Conservation (phyloP, 78 protist genomes). For the Tieghemostelium lacteum region DNA sequence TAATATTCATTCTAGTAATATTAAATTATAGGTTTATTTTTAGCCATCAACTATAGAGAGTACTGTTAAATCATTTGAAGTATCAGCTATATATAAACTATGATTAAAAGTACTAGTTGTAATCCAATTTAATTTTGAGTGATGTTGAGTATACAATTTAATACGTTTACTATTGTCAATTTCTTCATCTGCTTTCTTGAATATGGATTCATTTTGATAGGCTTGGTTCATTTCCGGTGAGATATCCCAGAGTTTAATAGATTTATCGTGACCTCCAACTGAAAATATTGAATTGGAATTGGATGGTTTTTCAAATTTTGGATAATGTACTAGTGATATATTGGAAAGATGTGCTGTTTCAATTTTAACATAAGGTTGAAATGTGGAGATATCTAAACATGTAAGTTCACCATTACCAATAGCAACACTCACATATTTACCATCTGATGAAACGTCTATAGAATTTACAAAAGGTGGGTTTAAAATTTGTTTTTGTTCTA, state of each 20-base stretch:
- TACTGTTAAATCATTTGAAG: constrained; percentile 11
- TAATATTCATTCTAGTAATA: too few relatives aligned
- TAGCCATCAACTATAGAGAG: not conserved
- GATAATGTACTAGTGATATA: constrained; percentile 43
- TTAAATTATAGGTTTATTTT: not conserved
- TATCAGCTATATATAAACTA: constrained; percentile 28
- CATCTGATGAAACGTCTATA: constrained; percentile 46
- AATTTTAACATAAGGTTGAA: constrained; percentile 10
- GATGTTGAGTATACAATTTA: not conserved
- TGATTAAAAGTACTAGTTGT: constrained; percentile 7
- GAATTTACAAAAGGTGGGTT: constrained; percentile 75
- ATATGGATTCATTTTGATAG: too few relatives aligned
- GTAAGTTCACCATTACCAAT: constrained; percentile 42
- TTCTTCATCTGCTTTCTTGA: not conserved
- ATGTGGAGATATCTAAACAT: constrained; percentile 36
- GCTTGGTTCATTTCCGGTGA: constrained; percentile 16
- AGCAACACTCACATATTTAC: constrained; percentile 29
- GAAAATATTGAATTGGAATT: constrained; percentile 8
- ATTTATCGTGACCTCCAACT: constrained; percentile 35
- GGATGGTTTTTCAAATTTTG: constrained; percentile 18
- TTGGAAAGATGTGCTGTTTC: constrained; percentile 16
- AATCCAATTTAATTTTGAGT: constrained; percentile 23
- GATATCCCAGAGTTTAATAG: constrained; percentile 30
- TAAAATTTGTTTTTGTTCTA: constrained; percentile 47
- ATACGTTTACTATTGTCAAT: constrained; percentile 7